Evolutionary conservation across 768 basidiomycete genomes (phyloP), one percentile per base, ranked within the genome.

Genomic region (Cubamyces sp.): DNA sequence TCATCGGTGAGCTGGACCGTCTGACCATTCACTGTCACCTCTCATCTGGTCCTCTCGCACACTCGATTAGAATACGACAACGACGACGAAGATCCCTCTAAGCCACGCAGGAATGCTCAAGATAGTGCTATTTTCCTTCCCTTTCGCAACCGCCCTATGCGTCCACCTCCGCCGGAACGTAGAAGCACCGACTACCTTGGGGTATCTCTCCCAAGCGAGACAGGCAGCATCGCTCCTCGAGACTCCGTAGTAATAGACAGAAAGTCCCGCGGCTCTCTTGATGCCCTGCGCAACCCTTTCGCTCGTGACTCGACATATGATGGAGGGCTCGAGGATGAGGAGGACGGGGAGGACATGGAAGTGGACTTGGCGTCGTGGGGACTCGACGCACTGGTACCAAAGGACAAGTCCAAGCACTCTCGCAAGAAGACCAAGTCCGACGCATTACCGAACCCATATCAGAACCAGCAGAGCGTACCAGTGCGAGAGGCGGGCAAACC

Each of bases 111-210:
- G 57, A 87, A 84, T 49, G 92, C 92, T 3, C 84, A 92, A 46
- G 90, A 94, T 62, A 93, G 91, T 62, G 92, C 91, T 53, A 89
- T 94, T 62, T 94, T 94, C n/a, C 88, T 90, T 71, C 78, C 92
- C 42, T 86, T 90, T 34, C 84, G 79, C 48, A 73, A 82, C 53
- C 78, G 80, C 53, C 81, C 81, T 52, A 77, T 83, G 64, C 79
- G 78, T 60, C 78, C 80, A 23, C 74, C 74, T 34, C 54, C 74
- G 7, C 68, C 74, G 19, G 70, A 81, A 46, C 80, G 84, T 49
- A 82, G 80, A 69, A 87, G 82, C 67, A 69, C 77, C 28, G 88
- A 91, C 73, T 86, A 87, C 69, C 83, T 91, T 26, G 84, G 87
- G 6, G 84, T 90, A 7, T 75, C 86, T 19, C 75, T 90, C 34